Conservation (phyloP, 2,329 filamentous ascomycete species). For the Harringtonia aguacate region DNA sequence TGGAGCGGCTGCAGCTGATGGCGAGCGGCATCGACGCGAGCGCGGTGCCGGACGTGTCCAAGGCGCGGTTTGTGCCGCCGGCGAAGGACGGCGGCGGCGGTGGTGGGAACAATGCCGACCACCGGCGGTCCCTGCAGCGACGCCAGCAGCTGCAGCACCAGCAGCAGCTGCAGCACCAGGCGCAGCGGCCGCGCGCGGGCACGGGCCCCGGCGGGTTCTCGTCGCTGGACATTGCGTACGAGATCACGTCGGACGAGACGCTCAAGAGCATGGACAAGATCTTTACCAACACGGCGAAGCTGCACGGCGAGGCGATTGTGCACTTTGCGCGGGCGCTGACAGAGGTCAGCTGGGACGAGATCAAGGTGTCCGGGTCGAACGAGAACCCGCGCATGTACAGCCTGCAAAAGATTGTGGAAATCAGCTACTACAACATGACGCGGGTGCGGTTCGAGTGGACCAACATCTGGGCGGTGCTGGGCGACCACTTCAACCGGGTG, state of each 20-base stretch:
- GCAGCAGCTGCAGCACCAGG: no score
- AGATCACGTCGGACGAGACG: conserved; percentile 76
- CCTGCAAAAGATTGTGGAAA: conserved; percentile 95
- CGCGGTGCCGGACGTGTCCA: conserved; percentile 82
- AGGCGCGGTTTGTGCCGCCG: conserved; percentile 59
- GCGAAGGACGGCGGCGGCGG: conserved; percentile 36
- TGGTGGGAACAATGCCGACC: conserved; percentile 26
- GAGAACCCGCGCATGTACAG: conserved; percentile 95
- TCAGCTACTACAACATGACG: conserved; percentile 99
- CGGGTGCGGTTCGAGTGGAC: conserved; percentile 98
- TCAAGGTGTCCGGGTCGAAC: conserved; percentile 91
- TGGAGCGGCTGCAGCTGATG: conserved; percentile 90
- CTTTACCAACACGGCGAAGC: conserved; percentile 89
- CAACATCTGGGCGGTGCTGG: conserved; percentile 94
- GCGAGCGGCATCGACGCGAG: conserved; percentile 91
- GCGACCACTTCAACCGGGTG: conserved; percentile 95
- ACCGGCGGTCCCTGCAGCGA: conserved; percentile 55
- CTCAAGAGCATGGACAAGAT: conserved; percentile 89
- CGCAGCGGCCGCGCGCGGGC: conserved; percentile 39
- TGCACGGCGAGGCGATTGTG: conserved; percentile 89
- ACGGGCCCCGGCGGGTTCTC: conserved; percentile 54
- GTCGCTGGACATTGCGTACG: conserved; percentile 70
- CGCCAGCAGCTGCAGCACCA: no score
- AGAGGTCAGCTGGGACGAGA: conserved; percentile 98
- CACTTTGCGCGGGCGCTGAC: conserved; percentile 88